These are phyloP conservation scores for Marasmius tenuissimus DNA, from an alignment of 1,284 basidiomycete species.

Conservation along the genomic window DNA sequence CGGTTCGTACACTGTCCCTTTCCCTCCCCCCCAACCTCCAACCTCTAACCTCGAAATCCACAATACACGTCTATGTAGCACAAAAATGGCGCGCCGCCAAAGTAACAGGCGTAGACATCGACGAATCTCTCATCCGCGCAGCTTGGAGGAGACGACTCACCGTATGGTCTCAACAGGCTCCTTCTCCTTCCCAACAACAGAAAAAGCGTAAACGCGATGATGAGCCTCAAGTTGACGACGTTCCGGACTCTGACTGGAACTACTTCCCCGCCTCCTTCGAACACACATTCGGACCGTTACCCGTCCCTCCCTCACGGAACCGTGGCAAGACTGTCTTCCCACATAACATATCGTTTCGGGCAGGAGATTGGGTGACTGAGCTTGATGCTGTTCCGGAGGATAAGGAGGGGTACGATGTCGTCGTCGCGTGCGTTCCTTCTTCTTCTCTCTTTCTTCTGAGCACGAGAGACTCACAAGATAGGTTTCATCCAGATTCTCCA, in stretches of 20 bases:
- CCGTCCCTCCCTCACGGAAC: conserved; percentile 49
- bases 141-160: conserved; percentile 70
- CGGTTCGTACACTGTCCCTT: conserved; percentile 43
- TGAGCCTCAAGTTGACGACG: not conserved
- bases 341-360: conserved; percentile 70
- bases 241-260: conserved; percentile 21
- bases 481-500: conserved; percentile 52
- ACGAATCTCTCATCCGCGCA: conserved; percentile 62
- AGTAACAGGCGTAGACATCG: conserved; percentile 81
- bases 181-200: conserved; percentile 19
- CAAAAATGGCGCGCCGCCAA: conserved; percentile 58
- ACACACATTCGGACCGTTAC: conserved; percentile 71
- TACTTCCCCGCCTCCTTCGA: conserved; percentile 77
- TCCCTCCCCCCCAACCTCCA: not conserved
- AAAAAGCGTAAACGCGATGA: conserved; percentile 26
- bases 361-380: conserved; percentile 63
- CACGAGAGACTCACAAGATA: not conserved
- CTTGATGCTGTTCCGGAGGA: conserved; percentile 53
- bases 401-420: conserved; percentile 62
- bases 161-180: conserved; percentile 69
- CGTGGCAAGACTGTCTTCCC: conserved; percentile 53
- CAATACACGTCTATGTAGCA: conserved; percentile 41
- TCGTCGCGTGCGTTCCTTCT: conserved; percentile 61
- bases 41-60: not conserved
- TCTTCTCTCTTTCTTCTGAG: not conserved